A percentile compares a stretch with the other conserved stretches of the same genome.
Conservation (phyloP, 257 asterid species). For the Penstemon davidsonii region DNA sequence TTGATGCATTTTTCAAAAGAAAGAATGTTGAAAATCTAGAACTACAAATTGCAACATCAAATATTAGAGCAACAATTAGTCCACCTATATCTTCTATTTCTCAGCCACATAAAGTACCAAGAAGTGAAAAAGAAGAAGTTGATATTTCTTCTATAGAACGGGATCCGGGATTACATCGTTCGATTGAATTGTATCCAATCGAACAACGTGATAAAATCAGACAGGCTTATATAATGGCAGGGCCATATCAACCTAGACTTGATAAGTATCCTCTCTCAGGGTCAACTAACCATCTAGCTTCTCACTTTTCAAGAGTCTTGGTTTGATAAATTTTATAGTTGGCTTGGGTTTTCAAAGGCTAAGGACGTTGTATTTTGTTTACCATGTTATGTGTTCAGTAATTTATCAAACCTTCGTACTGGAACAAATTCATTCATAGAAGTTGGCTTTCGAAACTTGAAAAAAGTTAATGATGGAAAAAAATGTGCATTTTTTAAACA, state of each 20-base stretch:
- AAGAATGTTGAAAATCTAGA: too few relatives aligned
- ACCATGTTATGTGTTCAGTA: background rate
- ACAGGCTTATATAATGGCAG: background rate
- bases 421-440: background rate
- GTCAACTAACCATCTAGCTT: background rate
- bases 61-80: too few relatives aligned
- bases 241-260: too few relatives aligned
- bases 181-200: too few relatives aligned
- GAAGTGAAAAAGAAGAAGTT: background rate
- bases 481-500: background rate
- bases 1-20: too few relatives aligned
- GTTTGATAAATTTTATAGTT: too few relatives aligned
- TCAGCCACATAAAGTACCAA: background rate
- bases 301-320: too few relatives aligned
- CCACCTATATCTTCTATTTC: too few relatives aligned
- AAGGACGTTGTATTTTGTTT: too few relatives aligned
- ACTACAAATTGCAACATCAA: too few relatives aligned
- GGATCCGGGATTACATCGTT: background rate
- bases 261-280: too few relatives aligned
- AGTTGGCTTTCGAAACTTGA: background rate
- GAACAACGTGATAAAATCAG: background rate
- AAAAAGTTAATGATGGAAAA: constrained; percentile 2
- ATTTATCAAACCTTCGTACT: background rate
- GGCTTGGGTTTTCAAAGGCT: too few relatives aligned
- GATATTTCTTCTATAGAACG: background rate